Percentiles rank a stretch among this genome's conserved stretches.
phyloP scores from a whole-genome alignment of 2,329 filamentous ascomycete genomes.

The Pseudopithomyces chartarum region DNA sequence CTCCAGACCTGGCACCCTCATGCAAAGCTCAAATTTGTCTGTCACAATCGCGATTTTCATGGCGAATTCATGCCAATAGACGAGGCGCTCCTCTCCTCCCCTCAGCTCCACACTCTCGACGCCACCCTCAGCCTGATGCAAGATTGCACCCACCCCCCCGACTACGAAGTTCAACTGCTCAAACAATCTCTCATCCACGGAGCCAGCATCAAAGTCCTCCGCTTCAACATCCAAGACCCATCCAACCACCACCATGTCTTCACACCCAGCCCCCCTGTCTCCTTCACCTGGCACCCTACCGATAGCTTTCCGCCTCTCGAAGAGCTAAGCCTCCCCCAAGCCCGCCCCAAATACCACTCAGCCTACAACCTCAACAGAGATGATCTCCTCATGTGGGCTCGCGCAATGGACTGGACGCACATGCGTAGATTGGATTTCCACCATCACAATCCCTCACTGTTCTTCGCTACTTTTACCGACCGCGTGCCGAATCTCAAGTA shows the following conservation, averaged over 20 bases:
- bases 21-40: background rate
- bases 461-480: background rate
- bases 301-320: background rate
- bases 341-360: background rate
- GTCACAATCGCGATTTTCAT: background rate
- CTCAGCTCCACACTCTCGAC: background rate
- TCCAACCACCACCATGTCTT: background rate
- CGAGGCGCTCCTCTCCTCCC: background rate
- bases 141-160: background rate
- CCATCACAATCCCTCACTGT: background rate
- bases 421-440: background rate
- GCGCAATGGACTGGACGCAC: background rate
- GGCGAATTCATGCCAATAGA: background rate
- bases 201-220: background rate
- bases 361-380: background rate
- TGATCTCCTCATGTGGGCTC: background rate
- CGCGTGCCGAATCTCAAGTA: constrained; percentile 1
- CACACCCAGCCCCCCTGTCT: background rate
- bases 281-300: background rate
- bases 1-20: background rate
- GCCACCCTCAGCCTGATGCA: background rate
- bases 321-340: background rate
- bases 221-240: background rate
- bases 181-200: background rate
- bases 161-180: background rate